Base-by-base conservation (phyloP, 2,329 filamentous ascomycete genomes). In the Pseudofabraea citricarpa region DNA sequence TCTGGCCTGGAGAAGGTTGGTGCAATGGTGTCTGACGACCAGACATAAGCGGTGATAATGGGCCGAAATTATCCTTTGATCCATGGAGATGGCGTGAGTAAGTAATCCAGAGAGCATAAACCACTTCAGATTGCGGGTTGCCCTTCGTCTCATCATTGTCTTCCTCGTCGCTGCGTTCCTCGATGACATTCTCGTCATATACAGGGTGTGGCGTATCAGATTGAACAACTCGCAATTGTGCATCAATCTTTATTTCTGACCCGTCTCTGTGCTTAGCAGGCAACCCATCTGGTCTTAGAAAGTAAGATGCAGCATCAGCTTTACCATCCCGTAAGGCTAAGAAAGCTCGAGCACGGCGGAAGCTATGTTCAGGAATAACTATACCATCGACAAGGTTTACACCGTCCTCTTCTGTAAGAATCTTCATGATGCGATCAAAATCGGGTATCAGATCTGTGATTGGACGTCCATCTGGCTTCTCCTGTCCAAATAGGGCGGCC, bases 71-170 rank as follows among this genome's bases (percentile, higher is more conserved):
- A 41, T 76, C 71, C 48, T 81, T 81, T 27, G 81, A 76, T 13
- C 87, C 85, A 62, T 98, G 93, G 10, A 97, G 74, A 58, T 96
- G 89, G 49, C 90, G 79, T 15, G 91, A 97, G 62, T 97, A 98
- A 1, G 91, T 97, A 53, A 98, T 85, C 93, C 93, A 98, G 22
- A 98, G 69, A 9, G 93, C 93, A 68, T 90, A 97, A 0, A 97
- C 90, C 49, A 95, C 77, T 62, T 96, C 90, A 13, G 83, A 79
- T 48, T 71, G 64, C 9, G 74, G 64, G n/a, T 77, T 73, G 7
- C 70, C 58, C n/a, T 19, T 40, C 9, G 33, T 22, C 16, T 41
- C 19, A n/a, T 41, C 44, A 23, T 53, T 50, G 23, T 56, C 69
- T 36, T 77, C 74, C 27, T 77, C 75, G 37, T 76, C 75, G 41